A percentile compares a stretch with the other conserved stretches of the same genome.
phyloP scores from a whole-genome alignment of 208 protist species.

The Leishmania turanica region DNA sequence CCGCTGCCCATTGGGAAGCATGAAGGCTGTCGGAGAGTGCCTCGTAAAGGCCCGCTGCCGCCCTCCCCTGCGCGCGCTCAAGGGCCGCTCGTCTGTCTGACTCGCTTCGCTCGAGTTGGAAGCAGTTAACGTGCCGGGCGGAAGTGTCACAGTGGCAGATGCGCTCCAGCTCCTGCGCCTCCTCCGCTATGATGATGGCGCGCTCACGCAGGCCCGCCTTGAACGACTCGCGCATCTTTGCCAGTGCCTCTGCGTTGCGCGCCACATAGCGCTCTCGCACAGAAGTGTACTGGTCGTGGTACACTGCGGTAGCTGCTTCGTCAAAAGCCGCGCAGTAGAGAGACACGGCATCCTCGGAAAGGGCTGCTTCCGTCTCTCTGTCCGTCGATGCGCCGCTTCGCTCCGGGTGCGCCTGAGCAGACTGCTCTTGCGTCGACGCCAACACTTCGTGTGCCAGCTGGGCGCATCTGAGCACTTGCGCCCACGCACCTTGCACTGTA shows the following conservation, averaged over 20 bases:
- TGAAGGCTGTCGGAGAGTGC: neutral
- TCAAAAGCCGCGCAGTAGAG: conserved; percentile 17
- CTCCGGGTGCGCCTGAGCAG: neutral
- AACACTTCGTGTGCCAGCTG: neutral
- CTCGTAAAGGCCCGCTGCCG: neutral
- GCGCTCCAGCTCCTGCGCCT: conserved; percentile 3
- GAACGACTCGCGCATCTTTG: conserved; percentile 3
- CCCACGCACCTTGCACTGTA: neutral
- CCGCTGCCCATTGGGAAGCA: neutral
- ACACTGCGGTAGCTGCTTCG: conserved; percentile 9
- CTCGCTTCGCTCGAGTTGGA: neutral
- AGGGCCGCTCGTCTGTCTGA: neutral
- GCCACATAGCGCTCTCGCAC: conserved; percentile 26
- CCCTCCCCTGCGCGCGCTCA: neutral
- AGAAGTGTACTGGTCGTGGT: conserved; percentile 24
- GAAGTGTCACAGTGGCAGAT: conserved; percentile 5
- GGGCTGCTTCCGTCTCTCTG: neutral
- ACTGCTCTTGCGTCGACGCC: neutral
- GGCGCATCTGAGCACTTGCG: neutral
- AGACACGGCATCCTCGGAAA: neutral
- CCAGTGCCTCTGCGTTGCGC: conserved; percentile 8
- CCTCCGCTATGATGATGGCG: conserved; percentile 18
- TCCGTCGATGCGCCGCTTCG: neutral
- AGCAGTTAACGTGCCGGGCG: conserved; percentile 8
- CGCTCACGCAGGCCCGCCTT: conserved; percentile 6